Evolutionary conservation across 2,329 filamentous ascomycete genomes (phyloP), one percentile per base, ranked within the genome.

Genomic region (Drechslerella coelobrocha): DNA sequence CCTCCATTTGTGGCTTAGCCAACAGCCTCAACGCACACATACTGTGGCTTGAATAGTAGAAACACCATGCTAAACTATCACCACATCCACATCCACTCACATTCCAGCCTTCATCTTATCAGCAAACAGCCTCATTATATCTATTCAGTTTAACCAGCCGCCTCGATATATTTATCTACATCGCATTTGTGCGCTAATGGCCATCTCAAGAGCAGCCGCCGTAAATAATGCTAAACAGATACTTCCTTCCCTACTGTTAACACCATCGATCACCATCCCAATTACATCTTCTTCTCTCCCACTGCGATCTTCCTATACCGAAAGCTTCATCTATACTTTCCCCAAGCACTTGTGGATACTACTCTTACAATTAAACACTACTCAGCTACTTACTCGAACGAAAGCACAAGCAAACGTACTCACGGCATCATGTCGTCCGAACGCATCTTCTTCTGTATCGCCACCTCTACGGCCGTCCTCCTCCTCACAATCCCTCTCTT

Each of bases 401-500:
- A 39, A 5, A 10, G 12, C 12, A 39, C 34, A n/a, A 31, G 6
- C 9, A 3, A 7, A 21, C 27, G 6, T n/a, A 52, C 47, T 31
- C 9, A 52, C 17, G 27, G 4, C 34, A 61, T 47, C 17, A 69
- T 61, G 51, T n/a, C 55, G 1, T 14, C 34, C 8, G 63, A 69
- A 41, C 45, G 29, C 19, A 14, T 41, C 5, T 34, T 75, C 47
- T 76, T 74, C 59, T 47, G 60, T 8, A 57, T 63, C 37, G 54
- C 61, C 41, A 72, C 66, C 43, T 56, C 66, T 10, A 37, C 61
- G 12, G 72, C 83, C 14, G 79, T 84, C 48, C 72, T 86, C 21
- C 78, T 87, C 54, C 82, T 83, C 74, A 79, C 85, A 34, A 81
- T 85, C 5, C 85, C 87, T 1, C 77, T 89, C 59, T 76, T 83